phyloP scores from a whole-genome alignment of 75 land plant species.

The Picea sitchensis region DNA sequence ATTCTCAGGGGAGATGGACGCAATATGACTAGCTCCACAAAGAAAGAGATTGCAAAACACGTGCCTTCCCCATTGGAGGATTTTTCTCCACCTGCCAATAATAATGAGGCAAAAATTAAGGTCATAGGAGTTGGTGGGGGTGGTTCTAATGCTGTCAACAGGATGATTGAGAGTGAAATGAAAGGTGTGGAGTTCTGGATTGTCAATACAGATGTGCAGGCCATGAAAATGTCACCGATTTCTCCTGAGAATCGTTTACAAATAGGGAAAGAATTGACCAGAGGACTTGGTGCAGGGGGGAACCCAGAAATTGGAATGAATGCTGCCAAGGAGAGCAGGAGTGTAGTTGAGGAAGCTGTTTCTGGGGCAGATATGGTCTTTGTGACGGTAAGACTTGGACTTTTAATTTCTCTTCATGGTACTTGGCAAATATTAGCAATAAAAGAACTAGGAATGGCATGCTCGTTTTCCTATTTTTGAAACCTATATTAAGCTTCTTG shows the following conservation, averaged over 20 bases:
- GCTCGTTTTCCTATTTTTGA: too few relatives aligned
- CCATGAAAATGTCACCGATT: slow-evolving; percentile 90
- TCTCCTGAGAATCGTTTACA: slow-evolving; percentile 74
- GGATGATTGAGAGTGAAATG: slow-evolving; percentile 93
- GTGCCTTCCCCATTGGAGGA: slow-evolving; percentile 7
- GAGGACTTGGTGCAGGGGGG: slow-evolving; percentile 98
- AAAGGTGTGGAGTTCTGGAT: slow-evolving; percentile 97
- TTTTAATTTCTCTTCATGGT: background rate
- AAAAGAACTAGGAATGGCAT: too few relatives aligned
- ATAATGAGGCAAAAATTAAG: slow-evolving; percentile 83
- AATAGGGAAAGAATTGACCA: slow-evolving; percentile 87
- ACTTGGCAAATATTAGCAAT: too few relatives aligned
- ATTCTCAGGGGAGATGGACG: slow-evolving; percentile 56
- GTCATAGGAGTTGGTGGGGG: slow-evolving; percentile 98
- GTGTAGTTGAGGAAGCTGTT: slow-evolving; percentile 76
- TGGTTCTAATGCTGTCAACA: slow-evolving; percentile 95
- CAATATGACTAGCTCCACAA: slow-evolving; percentile 16
- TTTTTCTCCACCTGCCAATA: slow-evolving; percentile 3
- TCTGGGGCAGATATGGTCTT: slow-evolving; percentile 95
- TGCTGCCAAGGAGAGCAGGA: slow-evolving; percentile 94
- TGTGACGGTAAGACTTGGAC: slow-evolving; percentile 74
- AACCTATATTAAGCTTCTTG: too few relatives aligned
- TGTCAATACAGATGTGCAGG: slow-evolving; percentile 95
- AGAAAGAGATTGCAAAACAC: slow-evolving; percentile 29
- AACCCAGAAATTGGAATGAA: slow-evolving; percentile 94